Conservation (phyloP, 2,329 filamentous ascomycete species). For the Magnaporthiopsis poae region DNA sequence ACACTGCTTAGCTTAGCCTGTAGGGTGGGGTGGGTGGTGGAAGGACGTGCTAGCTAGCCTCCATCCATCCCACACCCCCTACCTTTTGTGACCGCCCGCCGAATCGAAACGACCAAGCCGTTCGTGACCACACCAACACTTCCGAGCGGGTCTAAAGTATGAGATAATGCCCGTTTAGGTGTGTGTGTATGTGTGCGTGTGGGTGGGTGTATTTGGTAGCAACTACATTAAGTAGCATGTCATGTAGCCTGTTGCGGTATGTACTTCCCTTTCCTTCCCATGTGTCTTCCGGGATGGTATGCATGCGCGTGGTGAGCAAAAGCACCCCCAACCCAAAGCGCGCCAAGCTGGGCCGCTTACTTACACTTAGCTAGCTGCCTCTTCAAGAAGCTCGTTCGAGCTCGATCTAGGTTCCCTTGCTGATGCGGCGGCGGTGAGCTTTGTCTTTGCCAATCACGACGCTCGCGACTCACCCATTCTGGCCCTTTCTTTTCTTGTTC, state of each 20-base stretch:
- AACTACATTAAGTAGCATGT: no score
- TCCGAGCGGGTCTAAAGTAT: neutral
- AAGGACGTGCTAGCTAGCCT: no score
- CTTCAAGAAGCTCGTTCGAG: slow-evolving; percentile 1
- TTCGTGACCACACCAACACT: neutral
- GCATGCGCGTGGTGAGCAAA: neutral
- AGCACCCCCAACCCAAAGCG: neutral
- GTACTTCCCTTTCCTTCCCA: no score
- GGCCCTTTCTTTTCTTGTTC: neutral
- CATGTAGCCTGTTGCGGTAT: no score
- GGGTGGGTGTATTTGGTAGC: no score
- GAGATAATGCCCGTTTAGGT: neutral
- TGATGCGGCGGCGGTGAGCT: neutral
- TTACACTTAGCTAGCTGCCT: neutral
- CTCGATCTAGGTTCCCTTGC: neutral
- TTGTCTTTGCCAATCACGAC: neutral
- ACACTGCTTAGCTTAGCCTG: neutral
- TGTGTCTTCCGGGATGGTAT: no score
- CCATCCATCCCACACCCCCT: no score
- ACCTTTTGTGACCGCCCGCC: neutral
- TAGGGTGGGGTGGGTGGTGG: no score
- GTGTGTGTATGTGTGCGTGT: neutral
- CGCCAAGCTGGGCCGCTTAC: neutral
- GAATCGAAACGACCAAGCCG: neutral
- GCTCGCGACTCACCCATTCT: neutral